Conservation (phyloP, 768 basidiomycete species). For the Phaeolepiota aurea region DNA sequence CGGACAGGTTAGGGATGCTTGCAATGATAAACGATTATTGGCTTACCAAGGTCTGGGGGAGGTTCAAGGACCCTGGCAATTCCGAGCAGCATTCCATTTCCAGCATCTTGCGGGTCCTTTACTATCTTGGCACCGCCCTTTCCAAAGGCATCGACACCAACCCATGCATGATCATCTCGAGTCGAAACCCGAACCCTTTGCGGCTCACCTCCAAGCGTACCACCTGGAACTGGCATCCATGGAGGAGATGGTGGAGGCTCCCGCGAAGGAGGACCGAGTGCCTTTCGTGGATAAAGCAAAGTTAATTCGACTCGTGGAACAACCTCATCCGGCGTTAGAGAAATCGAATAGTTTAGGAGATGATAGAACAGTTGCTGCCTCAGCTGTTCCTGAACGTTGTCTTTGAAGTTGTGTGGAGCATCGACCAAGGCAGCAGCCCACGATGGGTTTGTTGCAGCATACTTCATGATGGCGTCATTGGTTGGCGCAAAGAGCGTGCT, state of each 20-base stretch:
- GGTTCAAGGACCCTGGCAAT: slow-evolving; percentile 67
- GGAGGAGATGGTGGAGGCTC: slow-evolving; percentile 72
- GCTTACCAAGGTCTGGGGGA: slow-evolving; percentile 68
- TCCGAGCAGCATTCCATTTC: slow-evolving; percentile 75
- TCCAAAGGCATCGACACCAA: slow-evolving; percentile 76
- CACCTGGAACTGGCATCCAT: slow-evolving; percentile 80
- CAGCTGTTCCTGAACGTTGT: slow-evolving; percentile 78
- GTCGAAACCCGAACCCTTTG: slow-evolving; percentile 69
- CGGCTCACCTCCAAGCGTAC: slow-evolving; percentile 71
- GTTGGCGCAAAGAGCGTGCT: slow-evolving; percentile 93
- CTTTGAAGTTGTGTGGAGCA: slow-evolving; percentile 33
- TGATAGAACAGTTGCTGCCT: slow-evolving; percentile 94
- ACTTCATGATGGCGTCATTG: slow-evolving; percentile 74
- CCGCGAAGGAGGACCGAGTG: slow-evolving; percentile 50
- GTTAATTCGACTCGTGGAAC: slow-evolving; percentile 42
- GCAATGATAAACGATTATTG: not conserved
- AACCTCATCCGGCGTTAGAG: slow-evolving; percentile 30
- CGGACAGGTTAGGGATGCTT: slow-evolving; percentile 3
- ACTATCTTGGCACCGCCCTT: slow-evolving; percentile 63
- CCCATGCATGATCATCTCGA: slow-evolving; percentile 37
- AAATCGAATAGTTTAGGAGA: slow-evolving; percentile 74
- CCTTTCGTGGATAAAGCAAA: slow-evolving; percentile 60
- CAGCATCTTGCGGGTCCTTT: slow-evolving; percentile 46
- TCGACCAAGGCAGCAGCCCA: slow-evolving; percentile 31
- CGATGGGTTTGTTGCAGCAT: slow-evolving; percentile 24